These are phyloP conservation scores for Adiantum capillusveneris DNA, from an alignment of 75 land plant genomes.

Conservation along the genomic window DNA sequence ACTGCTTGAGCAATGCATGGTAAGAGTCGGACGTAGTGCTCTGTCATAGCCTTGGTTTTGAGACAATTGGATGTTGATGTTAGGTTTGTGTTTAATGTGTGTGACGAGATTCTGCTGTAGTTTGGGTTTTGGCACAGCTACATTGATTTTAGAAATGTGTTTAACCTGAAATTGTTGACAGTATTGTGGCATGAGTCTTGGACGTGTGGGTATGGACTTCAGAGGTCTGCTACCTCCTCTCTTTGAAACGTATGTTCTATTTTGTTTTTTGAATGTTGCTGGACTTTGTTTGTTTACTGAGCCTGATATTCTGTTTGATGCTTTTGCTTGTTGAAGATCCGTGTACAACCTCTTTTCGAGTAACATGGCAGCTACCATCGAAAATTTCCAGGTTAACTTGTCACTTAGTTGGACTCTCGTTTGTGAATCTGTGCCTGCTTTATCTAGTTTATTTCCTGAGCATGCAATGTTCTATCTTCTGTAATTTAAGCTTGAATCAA, in stretches of 20 bases:
- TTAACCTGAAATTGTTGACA: slow-evolving; percentile 26
- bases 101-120: no score
- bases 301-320: no score
- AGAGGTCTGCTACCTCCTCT: slow-evolving; percentile 90
- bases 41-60: background rate
- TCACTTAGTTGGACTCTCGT: no score
- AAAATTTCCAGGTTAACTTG: slow-evolving; percentile 97
- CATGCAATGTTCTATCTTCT: no score
- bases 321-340: slow-evolving; percentile 44
- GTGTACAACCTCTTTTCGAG: slow-evolving; percentile 76
- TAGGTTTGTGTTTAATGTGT: no score
- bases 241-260: slow-evolving; percentile 72
- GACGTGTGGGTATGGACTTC: slow-evolving; percentile 95
- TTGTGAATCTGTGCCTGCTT: no score
- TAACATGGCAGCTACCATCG: slow-evolving; percentile 81
- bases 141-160: no score
- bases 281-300: no score
- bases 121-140: no score
- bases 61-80: no score
- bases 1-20: slow-evolving; percentile 94
- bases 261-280: slow-evolving; percentile 20
- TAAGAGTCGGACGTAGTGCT: slow-evolving; percentile 18
- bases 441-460: no score
- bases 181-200: slow-evolving; percentile 98
- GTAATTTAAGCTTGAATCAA: no score